Evolutionary conservation across 345 rosid genomes (phyloP).

Genomic region (Linum lewisii): DNA sequence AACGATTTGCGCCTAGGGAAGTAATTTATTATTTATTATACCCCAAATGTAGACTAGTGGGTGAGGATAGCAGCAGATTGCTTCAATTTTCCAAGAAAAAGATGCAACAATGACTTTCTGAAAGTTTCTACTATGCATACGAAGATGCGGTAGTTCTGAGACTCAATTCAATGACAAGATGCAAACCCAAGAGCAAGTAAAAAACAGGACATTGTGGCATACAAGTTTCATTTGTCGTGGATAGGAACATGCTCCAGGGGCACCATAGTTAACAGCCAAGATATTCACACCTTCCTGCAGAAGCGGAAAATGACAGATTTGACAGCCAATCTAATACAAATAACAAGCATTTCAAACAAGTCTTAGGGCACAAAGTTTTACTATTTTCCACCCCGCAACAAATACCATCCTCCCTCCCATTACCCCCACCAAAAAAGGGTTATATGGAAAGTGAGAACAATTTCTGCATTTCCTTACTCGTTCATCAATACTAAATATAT

Average conservation of each 20-base stretch:
- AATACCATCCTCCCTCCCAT: no score
- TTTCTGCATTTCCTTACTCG: no score
- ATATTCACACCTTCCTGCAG: conserved; percentile 73
- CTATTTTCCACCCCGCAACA: not conserved
- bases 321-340: not conserved
- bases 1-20: no score
- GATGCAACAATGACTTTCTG: no score
- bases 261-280: conserved; percentile 74
- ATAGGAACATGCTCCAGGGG: conserved; percentile 70
- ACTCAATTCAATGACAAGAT: not conserved
- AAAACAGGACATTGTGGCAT: conserved; percentile 23
- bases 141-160: not conserved
- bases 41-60: no score
- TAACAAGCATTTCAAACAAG: not conserved
- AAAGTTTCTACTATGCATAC: no score
- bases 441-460: no score
- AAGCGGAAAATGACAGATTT: not conserved
- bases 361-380: not conserved
- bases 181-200: not conserved
- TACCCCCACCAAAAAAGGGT: no score
- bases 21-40: no score
- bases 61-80: no score
- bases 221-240: conserved; percentile 70
- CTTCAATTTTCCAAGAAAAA: no score
- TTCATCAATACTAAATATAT: no score